Conservation (phyloP, 2,329 filamentous ascomycete species). For the Colletotrichum cuscutae region DNA sequence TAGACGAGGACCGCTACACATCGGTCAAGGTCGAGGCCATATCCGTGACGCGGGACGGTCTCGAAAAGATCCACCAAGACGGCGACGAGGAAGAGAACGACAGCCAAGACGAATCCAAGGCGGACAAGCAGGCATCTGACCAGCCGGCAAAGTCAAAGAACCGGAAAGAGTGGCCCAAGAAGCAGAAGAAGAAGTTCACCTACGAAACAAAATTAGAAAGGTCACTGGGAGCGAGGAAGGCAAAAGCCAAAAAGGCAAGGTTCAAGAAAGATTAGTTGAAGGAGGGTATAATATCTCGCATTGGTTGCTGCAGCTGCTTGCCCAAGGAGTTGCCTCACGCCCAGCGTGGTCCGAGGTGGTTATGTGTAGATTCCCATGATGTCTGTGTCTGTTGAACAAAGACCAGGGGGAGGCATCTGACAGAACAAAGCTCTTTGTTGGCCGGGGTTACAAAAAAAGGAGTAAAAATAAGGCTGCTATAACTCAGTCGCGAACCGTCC, state of each 20-base stretch:
- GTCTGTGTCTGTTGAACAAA: conserved; percentile 1
- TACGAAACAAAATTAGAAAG: conserved; percentile 92
- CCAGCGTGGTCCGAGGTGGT: conserved; percentile 25
- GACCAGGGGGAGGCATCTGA: conserved; percentile 5
- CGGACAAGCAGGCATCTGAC: conserved; percentile 41
- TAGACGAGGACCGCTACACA: conserved; percentile 96
- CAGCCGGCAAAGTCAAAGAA: conserved; percentile 59
- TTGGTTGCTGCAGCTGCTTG: conserved; percentile 20
- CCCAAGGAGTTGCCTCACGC: conserved; percentile 17
- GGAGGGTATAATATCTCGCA: conserved; percentile 32
- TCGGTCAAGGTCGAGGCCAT: conserved; percentile 95
- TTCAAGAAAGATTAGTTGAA: conserved; percentile 29
- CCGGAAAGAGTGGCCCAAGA: conserved; percentile 74
- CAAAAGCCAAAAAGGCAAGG: conserved; percentile 69
- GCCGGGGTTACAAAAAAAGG: conserved; percentile 30
- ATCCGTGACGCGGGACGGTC: conserved; percentile 78
- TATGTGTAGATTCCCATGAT: conserved; percentile 12
- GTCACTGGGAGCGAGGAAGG: conserved; percentile 77
- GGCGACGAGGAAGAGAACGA: conserved; percentile 44
- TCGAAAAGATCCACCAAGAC: conserved; percentile 60
- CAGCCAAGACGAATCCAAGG: conserved; percentile 28
- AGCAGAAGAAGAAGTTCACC: conserved; percentile 89
- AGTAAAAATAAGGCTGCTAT: conserved; percentile 33
- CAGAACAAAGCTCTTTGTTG: conserved; percentile 31
- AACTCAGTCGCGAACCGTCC: conserved; percentile 27